Conservation (phyloP, 1,284 basidiomycete species). For the Leccinum angustisporum region DNA sequence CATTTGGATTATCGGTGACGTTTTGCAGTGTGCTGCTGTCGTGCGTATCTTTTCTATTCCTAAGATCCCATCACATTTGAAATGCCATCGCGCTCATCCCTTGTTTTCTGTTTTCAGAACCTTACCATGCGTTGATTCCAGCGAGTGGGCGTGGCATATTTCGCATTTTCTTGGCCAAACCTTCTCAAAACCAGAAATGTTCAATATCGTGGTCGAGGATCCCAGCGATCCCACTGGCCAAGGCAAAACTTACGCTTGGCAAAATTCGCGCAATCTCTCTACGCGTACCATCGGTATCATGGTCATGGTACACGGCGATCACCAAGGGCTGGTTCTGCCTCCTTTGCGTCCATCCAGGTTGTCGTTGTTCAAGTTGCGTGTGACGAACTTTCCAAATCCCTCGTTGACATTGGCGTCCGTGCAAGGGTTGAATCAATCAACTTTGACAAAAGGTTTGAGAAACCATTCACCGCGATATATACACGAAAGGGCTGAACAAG, state of each 20-base stretch:
- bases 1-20: no score
- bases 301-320: slow-evolving; percentile 99
- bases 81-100: no score
- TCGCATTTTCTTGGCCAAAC: slow-evolving; percentile 99
- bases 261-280: slow-evolving; percentile 98
- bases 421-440: slow-evolving; percentile 72
- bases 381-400: slow-evolving; percentile 68
- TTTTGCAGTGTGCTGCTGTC: no score
- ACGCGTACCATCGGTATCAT: slow-evolving; percentile 98
- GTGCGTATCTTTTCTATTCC: no score
- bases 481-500: no score
- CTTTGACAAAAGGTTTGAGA: no score
- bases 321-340: slow-evolving; percentile 95
- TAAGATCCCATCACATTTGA: no score
- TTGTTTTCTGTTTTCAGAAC: no score
- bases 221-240: slow-evolving; percentile 72
- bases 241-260: slow-evolving; percentile 86
- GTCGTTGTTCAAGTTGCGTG: slow-evolving; percentile 85
- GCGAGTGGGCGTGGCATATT: slow-evolving; percentile 96
- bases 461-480: no score
- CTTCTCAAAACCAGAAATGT: slow-evolving; percentile 95
- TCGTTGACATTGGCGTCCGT: slow-evolving; percentile 75
- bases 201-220: slow-evolving; percentile 97
- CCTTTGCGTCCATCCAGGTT: slow-evolving; percentile 92
- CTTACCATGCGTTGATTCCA: slow-evolving; percentile 69